phyloP scores from a whole-genome alignment of 495 filamentous ascomycete genomes.

The Penicillium dipodomyicola region DNA sequence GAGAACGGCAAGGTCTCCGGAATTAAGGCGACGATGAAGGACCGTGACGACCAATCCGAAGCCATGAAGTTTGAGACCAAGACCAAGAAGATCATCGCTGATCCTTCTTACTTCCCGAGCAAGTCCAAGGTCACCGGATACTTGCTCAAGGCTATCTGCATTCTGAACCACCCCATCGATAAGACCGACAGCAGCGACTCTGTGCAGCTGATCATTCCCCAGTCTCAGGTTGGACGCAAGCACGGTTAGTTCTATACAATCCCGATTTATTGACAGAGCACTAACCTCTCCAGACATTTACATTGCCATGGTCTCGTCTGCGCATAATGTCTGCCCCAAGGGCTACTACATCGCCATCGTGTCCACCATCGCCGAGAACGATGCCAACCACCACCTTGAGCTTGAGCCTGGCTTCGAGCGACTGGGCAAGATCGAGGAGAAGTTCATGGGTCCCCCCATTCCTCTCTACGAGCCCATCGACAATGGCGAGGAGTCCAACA shows the following conservation, averaged over 20 bases:
- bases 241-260: constrained; percentile 61
- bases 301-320: constrained; percentile 91
- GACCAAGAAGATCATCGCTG: constrained; percentile 91
- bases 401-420: constrained; percentile 91
- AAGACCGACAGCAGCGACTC: constrained; percentile 88
- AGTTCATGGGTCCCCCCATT: constrained; percentile 90
- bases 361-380: constrained; percentile 90
- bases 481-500: constrained; percentile 80
- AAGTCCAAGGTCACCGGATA: constrained; percentile 86
- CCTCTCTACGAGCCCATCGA: constrained; percentile 91
- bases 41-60: constrained; percentile 68
- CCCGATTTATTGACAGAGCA: not conserved
- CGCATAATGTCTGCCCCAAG: constrained; percentile 98
- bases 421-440: constrained; percentile 91
- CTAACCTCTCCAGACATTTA: constrained; percentile 76
- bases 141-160: constrained; percentile 93
- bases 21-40: constrained; percentile 96
- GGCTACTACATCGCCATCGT: constrained; percentile 99
- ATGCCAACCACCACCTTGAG: constrained; percentile 91
- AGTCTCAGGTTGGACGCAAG: constrained; percentile 91
- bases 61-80: constrained; percentile 94
- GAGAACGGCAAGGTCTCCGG: constrained; percentile 77
- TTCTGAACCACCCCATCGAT: constrained; percentile 90
- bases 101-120: constrained; percentile 92
- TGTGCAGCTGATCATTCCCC: constrained; percentile 94